These are phyloP conservation scores for Rubroshorea leprosula DNA, from an alignment of 345 rosid genomes.

Conservation along the genomic window DNA sequence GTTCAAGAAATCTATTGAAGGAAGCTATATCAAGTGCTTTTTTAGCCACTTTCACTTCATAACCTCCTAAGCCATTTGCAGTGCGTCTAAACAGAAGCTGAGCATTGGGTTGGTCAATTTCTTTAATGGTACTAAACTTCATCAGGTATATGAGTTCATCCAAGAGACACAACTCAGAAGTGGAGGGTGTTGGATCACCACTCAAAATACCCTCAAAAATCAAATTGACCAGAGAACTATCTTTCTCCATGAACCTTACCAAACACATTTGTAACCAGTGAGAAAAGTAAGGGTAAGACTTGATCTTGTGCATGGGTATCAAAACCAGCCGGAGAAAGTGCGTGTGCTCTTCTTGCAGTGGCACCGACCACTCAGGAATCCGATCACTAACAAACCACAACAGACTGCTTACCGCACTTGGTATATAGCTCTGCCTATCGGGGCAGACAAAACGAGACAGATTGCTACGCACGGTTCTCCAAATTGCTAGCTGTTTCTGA, in stretches of 20 bases:
- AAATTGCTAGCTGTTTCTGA: not conserved
- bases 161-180: no score
- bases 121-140: not conserved
- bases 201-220: not conserved
- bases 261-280: not conserved
- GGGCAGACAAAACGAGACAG: not conserved
- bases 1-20: not conserved
- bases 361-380: not conserved
- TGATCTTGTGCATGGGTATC: not conserved
- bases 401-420: not conserved
- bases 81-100: not conserved
- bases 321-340: not conserved
- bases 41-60: not conserved
- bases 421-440: not conserved
- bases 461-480: not conserved
- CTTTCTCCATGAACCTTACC: not conserved
- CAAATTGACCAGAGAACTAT: not conserved
- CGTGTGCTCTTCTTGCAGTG: not conserved
- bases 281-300: not conserved
- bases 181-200: no score
- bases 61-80: not conserved
- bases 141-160: not conserved
- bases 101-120: not conserved
- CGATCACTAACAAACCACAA: not conserved
- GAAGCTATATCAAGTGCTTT: no score